phyloP scores from a whole-genome alignment of 2,329 filamentous ascomycete species.

The Thielaviopsis euricoi region DNA sequence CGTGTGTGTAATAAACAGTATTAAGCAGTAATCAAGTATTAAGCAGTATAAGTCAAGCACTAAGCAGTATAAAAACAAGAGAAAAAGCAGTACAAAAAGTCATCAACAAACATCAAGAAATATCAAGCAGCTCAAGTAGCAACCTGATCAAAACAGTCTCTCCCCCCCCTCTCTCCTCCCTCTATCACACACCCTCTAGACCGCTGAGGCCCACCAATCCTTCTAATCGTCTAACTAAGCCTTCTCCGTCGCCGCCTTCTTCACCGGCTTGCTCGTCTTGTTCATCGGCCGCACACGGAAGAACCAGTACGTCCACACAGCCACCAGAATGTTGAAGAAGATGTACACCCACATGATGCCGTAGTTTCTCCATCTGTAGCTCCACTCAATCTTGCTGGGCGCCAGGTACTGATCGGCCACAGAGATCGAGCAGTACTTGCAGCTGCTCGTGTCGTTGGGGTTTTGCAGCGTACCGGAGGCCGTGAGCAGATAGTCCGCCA shows the following conservation, averaged over 20 bases:
- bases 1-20: too few relatives aligned
- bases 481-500: slow-evolving; percentile 34
- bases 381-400: slow-evolving; percentile 29
- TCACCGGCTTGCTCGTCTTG: not conserved
- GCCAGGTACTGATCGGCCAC: slow-evolving; percentile 45
- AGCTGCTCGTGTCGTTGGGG: slow-evolving; percentile 34
- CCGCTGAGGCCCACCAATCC: too few relatives aligned
- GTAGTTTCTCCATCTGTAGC: slow-evolving; percentile 50
- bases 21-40: not conserved
- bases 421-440: slow-evolving; percentile 49
- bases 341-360: slow-evolving; percentile 54
- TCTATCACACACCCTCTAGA: too few relatives aligned
- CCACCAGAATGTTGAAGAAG: slow-evolving; percentile 42
- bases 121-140: too few relatives aligned
- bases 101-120: too few relatives aligned
- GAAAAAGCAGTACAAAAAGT: too few relatives aligned
- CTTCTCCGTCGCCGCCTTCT: not conserved
- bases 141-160: too few relatives aligned
- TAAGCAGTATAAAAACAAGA: too few relatives aligned
- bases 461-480: slow-evolving; percentile 46
- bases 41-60: too few relatives aligned
- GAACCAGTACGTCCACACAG: slow-evolving; percentile 45
- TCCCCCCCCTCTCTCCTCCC: too few relatives aligned
- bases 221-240: too few relatives aligned
- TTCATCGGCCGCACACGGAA: slow-evolving; percentile 32